phyloP scores from a whole-genome alignment of 1,284 basidiomycete species.

The Tetrapyrgos nigripes region DNA sequence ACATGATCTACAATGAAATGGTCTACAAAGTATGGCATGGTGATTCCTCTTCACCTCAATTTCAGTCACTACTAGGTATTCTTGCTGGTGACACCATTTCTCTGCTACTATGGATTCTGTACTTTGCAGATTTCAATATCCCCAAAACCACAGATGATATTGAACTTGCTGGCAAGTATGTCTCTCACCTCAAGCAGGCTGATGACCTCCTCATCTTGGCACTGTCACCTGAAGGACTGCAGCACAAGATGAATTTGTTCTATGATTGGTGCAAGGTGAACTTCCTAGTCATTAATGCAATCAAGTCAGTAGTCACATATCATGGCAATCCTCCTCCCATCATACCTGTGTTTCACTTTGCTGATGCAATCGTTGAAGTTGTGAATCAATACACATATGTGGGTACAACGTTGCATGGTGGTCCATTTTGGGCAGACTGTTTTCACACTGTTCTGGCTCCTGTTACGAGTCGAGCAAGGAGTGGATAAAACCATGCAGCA shows the following conservation, averaged over 20 bases:
- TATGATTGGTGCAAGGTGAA: neutral
- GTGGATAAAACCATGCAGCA: too few species aligned
- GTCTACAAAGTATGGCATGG: neutral
- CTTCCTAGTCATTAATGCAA: slow-evolving; percentile 8
- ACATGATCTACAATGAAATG: slow-evolving; percentile 1
- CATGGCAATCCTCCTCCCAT: neutral
- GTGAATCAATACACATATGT: slow-evolving; percentile 6
- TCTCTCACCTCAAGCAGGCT: slow-evolving; percentile 9
- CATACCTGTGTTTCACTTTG: neutral
- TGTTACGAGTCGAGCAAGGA: too few species aligned
- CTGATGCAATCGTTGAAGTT: neutral
- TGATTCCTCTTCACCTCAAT: neutral
- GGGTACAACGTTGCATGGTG: neutral
- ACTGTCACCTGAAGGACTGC: slow-evolving; percentile 6
- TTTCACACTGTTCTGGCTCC: too few species aligned
- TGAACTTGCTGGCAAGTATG: neutral
- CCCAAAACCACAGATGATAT: slow-evolving; percentile 1
- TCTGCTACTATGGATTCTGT: slow-evolving; percentile 11
- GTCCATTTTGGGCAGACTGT: neutral
- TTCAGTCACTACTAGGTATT: slow-evolving; percentile 5
- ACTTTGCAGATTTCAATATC: slow-evolving; percentile 10
- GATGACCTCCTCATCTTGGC: slow-evolving; percentile 1
- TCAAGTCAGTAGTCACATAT: neutral
- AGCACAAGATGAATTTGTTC: slow-evolving; percentile 13
- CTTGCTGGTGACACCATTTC: slow-evolving; percentile 13